These are phyloP conservation scores for Camellia japonica DNA, from an alignment of 148 eudicot species.

Conservation along the genomic window DNA sequence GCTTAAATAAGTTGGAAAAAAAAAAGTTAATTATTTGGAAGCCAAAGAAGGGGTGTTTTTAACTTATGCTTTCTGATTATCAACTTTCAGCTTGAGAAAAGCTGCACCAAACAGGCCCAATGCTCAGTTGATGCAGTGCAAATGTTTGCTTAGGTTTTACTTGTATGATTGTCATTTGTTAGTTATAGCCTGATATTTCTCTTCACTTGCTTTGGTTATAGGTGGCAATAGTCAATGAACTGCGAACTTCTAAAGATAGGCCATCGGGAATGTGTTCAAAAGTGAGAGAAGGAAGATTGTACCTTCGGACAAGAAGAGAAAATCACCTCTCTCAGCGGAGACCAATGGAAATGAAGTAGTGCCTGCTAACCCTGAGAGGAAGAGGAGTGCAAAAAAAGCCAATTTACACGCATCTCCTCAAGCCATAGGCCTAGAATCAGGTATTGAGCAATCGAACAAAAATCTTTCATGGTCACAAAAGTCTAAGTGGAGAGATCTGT, in stretches of 20 bases:
- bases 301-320: constrained; percentile 48
- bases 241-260: constrained; percentile 15
- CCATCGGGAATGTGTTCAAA: constrained; percentile 21
- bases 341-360: constrained; percentile 13
- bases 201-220: constrained; percentile 16
- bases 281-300: constrained; percentile 24
- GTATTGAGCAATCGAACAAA: constrained; percentile 17
- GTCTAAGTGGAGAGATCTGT: constrained; percentile 45
- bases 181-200: background rate
- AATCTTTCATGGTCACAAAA: constrained; percentile 35
- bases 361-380: constrained; percentile 25
- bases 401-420: constrained; percentile 17
- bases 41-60: too few relatives aligned
- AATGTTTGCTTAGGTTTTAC: background rate
- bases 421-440: constrained; percentile 18
- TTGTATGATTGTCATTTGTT: background rate
- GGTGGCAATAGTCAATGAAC: constrained; percentile 31
- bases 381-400: constrained; percentile 18
- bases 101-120: too few relatives aligned
- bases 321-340: constrained; percentile 30
- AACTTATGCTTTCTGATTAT: too few relatives aligned
- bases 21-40: too few relatives aligned
- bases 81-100: too few relatives aligned
- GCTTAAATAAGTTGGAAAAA: too few relatives aligned
- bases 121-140: background rate